Evolutionary conservation across 2,329 filamentous ascomycete species (phyloP).

Genomic region (Fusarium sp.): DNA sequence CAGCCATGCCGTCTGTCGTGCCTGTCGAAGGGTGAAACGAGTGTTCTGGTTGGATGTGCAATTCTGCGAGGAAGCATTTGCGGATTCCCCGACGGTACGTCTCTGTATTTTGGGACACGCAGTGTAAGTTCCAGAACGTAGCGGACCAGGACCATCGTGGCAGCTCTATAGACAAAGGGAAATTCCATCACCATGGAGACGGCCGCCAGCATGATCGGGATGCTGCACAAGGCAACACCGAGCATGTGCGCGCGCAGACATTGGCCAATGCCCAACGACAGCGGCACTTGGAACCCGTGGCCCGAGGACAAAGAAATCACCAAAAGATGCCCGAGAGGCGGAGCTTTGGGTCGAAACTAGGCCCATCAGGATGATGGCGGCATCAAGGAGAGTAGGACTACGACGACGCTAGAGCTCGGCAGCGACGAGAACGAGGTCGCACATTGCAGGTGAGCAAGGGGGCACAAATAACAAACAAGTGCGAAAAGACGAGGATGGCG

Average conservation of each 20-base stretch:
- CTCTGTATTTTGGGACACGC: constrained; percentile 10
- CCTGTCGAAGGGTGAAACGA: neutral
- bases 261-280: constrained; percentile 11
- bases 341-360: constrained; percentile 28
- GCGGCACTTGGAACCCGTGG: neutral
- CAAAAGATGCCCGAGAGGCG: constrained; percentile 25
- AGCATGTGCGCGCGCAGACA: neutral
- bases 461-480: constrained; percentile 1
- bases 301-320: neutral
- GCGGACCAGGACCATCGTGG: neutral
- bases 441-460: constrained; percentile 2
- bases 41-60: neutral
- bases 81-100: constrained; percentile 4
- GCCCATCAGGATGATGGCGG: constrained; percentile 1
- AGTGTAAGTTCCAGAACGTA: constrained; percentile 8
- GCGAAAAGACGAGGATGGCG: constrained; percentile 19
- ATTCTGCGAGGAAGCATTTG: neutral
- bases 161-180: neutral
- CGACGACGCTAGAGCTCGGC: constrained; percentile 12
- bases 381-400: constrained; percentile 15
- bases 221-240: neutral
- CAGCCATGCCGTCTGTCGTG: neutral
- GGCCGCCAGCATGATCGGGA: constrained; percentile 7
- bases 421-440: constrained; percentile 12
- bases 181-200: constrained; percentile 7